Evolutionary conservation across 768 basidiomycete genomes (phyloP).

Genomic region (Amanita rubescens): DNA sequence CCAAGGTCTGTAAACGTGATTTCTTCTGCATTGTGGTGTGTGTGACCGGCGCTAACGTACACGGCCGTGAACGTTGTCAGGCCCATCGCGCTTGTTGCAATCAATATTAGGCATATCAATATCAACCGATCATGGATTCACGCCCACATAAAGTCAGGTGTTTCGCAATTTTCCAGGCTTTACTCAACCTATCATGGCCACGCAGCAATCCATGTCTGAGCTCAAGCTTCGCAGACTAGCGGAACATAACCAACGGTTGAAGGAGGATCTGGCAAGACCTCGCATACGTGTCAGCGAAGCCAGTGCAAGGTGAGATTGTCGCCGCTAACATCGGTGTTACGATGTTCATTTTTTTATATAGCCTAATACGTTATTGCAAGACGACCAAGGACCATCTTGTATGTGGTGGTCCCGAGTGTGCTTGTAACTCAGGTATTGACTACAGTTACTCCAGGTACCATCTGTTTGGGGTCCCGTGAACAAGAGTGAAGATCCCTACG

Average conservation of each 20-base stretch:
- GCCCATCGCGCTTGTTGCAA: background rate
- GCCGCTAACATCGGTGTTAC: background rate
- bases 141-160: slow-evolving; percentile 60
- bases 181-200: slow-evolving; percentile 5
- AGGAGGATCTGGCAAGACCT: slow-evolving; percentile 87
- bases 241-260: slow-evolving; percentile 88
- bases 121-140: slow-evolving; percentile 48
- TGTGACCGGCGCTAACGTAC: background rate
- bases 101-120: background rate
- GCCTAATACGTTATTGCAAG: slow-evolving; percentile 91
- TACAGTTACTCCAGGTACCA: slow-evolving; percentile 52
- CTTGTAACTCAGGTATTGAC: slow-evolving; percentile 6
- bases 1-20: background rate
- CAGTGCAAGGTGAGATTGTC: slow-evolving; percentile 59
- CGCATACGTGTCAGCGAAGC: slow-evolving; percentile 90
- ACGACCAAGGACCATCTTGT: slow-evolving; percentile 87
- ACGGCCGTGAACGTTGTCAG: background rate
- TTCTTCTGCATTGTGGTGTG: background rate
- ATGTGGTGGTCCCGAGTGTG: slow-evolving; percentile 23
- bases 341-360: slow-evolving; percentile 23
- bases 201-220: slow-evolving; percentile 90
- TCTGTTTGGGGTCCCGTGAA: slow-evolving; percentile 91
- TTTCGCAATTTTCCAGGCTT: slow-evolving; percentile 6
- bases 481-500: slow-evolving; percentile 90
- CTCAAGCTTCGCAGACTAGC: slow-evolving; percentile 90